phyloP scores from a whole-genome alignment of 2,329 filamentous ascomycete species.

The Fusarium zealandicum region DNA sequence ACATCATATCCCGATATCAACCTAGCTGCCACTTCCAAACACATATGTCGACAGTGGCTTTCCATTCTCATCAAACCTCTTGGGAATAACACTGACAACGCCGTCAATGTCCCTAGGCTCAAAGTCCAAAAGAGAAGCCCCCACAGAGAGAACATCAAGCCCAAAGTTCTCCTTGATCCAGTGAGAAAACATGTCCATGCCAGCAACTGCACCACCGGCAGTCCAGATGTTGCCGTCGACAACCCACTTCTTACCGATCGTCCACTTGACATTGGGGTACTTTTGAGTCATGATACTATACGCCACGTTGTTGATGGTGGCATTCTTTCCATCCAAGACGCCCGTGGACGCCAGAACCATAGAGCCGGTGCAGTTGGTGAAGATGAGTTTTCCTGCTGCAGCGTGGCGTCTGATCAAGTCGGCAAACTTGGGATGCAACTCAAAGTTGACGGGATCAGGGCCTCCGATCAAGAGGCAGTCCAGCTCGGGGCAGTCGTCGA shows the following conservation, averaged over 20 bases:
- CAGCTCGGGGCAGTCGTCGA: conserved; percentile 47
- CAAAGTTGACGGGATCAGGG: conserved; percentile 38
- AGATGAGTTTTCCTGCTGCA: conserved; percentile 46
- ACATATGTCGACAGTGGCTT: conserved; percentile 41
- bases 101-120: conserved; percentile 48
- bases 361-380: conserved; percentile 50
- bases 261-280: conserved; percentile 54
- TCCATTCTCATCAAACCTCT: conserved; percentile 40
- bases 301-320: conserved; percentile 51
- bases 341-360: conserved; percentile 45
- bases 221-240: conserved; percentile 57
- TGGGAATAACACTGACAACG: conserved; percentile 38
- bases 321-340: conserved; percentile 51
- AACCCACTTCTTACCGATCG: conserved; percentile 53
- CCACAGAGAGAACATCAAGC: conserved; percentile 35
- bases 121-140: conserved; percentile 41
- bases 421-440: conserved; percentile 41
- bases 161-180: conserved; percentile 50
- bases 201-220: conserved; percentile 52
- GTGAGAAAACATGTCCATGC: conserved; percentile 54
- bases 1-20: too few species aligned
- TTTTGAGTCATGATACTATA: conserved; percentile 41
- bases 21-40: too few species aligned
- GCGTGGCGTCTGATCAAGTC: conserved; percentile 47
- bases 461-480: conserved; percentile 50